These are phyloP conservation scores for Dioscorea dumetorum DNA, from an alignment of 106 monocot genomes.

Conservation along the genomic window DNA sequence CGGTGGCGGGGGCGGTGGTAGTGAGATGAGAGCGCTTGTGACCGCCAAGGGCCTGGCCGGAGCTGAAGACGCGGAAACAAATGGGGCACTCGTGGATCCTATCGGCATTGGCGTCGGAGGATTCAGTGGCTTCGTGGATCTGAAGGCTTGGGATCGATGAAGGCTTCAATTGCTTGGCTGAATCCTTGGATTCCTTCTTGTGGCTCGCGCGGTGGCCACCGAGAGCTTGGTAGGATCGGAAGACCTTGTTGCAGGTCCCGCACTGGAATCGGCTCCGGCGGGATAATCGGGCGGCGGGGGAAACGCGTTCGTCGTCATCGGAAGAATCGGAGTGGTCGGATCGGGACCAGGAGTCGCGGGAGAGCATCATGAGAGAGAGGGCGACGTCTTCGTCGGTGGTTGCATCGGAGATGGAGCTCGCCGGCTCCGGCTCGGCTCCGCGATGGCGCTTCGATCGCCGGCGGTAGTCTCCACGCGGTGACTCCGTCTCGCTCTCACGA, in stretches of 20 bases:
- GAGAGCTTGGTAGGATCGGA: constrained; percentile 62
- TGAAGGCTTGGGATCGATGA: no score
- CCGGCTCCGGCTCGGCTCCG: constrained; percentile 45
- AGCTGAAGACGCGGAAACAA: constrained; percentile 57
- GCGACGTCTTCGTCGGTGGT: constrained; percentile 12
- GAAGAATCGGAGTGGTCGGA: no score
- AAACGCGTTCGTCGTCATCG: constrained; percentile 29
- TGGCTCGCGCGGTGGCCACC: constrained; percentile 79
- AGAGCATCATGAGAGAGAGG: constrained; percentile 41
- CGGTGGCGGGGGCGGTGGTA: constrained; percentile 7
- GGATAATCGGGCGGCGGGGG: not conserved
- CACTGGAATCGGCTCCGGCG: constrained; percentile 43
- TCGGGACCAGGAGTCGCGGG: constrained; percentile 18
- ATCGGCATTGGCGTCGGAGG: not conserved
- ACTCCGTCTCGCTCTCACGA: no score
- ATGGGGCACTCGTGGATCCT: constrained; percentile 58
- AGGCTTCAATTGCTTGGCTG: constrained; percentile 34
- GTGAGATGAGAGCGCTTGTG: constrained; percentile 66
- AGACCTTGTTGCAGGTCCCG: constrained; percentile 61
- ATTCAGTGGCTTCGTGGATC: constrained; percentile 1
- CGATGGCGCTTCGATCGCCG: no score
- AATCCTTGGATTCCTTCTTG: constrained; percentile 70
- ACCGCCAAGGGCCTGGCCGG: constrained; percentile 70
- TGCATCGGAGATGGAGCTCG: constrained; percentile 27
- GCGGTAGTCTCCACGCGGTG: no score